Evolutionary conservation across 2,329 filamentous ascomycete species (phyloP).

Genomic region (Claviceps monticola): DNA sequence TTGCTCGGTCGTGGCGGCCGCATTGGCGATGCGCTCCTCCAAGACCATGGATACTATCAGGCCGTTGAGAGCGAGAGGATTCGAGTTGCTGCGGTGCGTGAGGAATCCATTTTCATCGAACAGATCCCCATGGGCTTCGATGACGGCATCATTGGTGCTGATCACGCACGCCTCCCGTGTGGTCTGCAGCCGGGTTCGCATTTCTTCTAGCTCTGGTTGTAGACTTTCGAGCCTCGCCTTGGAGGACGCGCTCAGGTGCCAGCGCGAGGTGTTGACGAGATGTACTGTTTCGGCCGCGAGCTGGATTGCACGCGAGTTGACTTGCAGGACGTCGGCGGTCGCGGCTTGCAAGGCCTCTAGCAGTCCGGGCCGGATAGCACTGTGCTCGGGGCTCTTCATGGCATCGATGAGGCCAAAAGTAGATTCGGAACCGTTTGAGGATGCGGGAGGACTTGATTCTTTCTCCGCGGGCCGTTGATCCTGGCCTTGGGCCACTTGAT

Average conservation of each 20-base stretch:
- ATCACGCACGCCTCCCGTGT: constrained; percentile 14
- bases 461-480: background rate
- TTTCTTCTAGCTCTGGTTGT: constrained; percentile 8
- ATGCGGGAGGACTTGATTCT: constrained; percentile 7
- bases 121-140: constrained; percentile 24
- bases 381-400: constrained; percentile 23
- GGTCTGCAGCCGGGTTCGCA: constrained; percentile 13
- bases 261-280: constrained; percentile 17
- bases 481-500: background rate
- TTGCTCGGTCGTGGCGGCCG: constrained; percentile 15
- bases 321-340: constrained; percentile 13
- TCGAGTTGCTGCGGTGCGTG: constrained; percentile 11
- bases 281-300: constrained; percentile 14
- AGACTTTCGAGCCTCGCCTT: constrained; percentile 12
- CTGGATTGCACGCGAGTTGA: constrained; percentile 12
- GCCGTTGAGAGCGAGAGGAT: constrained; percentile 19
- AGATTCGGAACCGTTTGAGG: background rate
- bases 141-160: constrained; percentile 25
- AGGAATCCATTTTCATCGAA: constrained; percentile 28
- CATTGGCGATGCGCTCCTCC: constrained; percentile 26
- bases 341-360: constrained; percentile 18
- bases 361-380: constrained; percentile 18
- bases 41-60: constrained; percentile 33
- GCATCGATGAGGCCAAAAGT: constrained; percentile 21
- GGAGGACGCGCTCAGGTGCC: constrained; percentile 13